These are phyloP conservation scores for Noccaea caerulescens DNA, from an alignment of 345 rosid species.

Conservation along the genomic window DNA sequence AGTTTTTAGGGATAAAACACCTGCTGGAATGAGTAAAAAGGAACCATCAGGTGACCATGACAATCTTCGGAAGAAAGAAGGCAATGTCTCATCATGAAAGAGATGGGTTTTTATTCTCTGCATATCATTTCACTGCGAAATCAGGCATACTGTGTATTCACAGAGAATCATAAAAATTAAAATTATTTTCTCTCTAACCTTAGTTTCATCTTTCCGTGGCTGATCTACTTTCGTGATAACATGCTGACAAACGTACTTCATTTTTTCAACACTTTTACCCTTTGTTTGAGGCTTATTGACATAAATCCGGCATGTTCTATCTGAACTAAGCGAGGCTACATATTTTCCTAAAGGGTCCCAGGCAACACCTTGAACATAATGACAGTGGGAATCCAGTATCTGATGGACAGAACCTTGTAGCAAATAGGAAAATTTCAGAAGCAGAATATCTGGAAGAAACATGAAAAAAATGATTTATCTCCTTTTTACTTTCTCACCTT, in stretches of 20 bases:
- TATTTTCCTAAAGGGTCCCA: slow-evolving; percentile 92
- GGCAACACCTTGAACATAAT: slow-evolving; percentile 98
- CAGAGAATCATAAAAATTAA: slow-evolving; percentile 25
- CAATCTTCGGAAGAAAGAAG: slow-evolving; percentile 94
- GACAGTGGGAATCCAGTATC: slow-evolving; percentile 84
- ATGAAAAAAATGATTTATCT: slow-evolving; percentile 8
- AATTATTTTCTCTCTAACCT: slow-evolving; percentile 52
- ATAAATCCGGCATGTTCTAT: slow-evolving; percentile 92
- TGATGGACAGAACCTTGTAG: slow-evolving; percentile 85
- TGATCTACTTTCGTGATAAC: slow-evolving; percentile 77
- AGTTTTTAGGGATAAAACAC: slow-evolving; percentile 37
- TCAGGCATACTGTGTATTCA: slow-evolving; percentile 16
- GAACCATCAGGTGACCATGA: slow-evolving; percentile 99
- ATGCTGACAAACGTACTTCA: slow-evolving; percentile 79
- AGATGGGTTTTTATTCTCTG: slow-evolving; percentile 75
- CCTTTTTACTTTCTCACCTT: slow-evolving; percentile 58
- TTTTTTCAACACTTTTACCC: slow-evolving; percentile 64
- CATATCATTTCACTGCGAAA: slow-evolving; percentile 29
- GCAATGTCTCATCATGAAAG: slow-evolving; percentile 93
- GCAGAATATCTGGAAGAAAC: slow-evolving; percentile 14
- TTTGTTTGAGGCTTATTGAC: slow-evolving; percentile 69
- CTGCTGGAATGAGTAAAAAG: slow-evolving; percentile 89
- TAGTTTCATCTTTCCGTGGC: slow-evolving; percentile 59
- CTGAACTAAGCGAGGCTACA: slow-evolving; percentile 91
- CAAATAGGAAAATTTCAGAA: slow-evolving; percentile 1